Base-by-base conservation (phyloP, 495 filamentous ascomycete species). In the Podospora bellae-mahoneyi region DNA sequence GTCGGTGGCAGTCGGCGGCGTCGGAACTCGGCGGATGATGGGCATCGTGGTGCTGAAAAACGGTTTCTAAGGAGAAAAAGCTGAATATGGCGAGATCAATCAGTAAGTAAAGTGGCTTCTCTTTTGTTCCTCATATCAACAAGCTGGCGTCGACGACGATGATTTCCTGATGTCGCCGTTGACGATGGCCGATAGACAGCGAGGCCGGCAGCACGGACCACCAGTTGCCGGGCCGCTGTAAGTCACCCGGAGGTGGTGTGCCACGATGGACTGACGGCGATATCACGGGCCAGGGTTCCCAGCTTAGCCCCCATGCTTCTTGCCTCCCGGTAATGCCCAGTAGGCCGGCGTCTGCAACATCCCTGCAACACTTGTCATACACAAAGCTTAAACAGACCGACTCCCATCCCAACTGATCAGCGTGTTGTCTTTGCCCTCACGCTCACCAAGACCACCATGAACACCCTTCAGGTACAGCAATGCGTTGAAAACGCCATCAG, bases 211-310 rank as follows among this genome's bases (percentile, higher is more conserved):
- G 39, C 39, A 48, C 39, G 0, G 39, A 48, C 39, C 39, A 13
- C 39, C 39, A 16, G 34, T 13, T 58, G n/a, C 23, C 55, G 23
- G 15, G 55, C 55, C 55, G 23, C 18, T 58, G 54, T 5, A 57
- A 16, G 54, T 20, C 55, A 20, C 55, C 23, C 55, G 54, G 2
- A 4, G n/a, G 59, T 34, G 16, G 59, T 69, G 68, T 55, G 68
- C 64, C 64, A 69, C 68, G 56, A 60, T 69, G 20, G 60, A 16
- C 15, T 64, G 68, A 69, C 53, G 18, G 19, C n/a, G 13, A 2
- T 1, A 48, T n/a, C 1, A 30, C 4, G 65, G 55, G 13, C 28
- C 59, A 27, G 59, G 20, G 2, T 61, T 32, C 59, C 59, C 20
- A 27, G 28, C 23, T 32, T 23, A 20, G 0, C 5, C 2, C 34